These are phyloP conservation scores for Aspergillus clavatus DNA, from an alignment of 2,329 filamentous ascomycete genomes.

Conservation along the genomic window DNA sequence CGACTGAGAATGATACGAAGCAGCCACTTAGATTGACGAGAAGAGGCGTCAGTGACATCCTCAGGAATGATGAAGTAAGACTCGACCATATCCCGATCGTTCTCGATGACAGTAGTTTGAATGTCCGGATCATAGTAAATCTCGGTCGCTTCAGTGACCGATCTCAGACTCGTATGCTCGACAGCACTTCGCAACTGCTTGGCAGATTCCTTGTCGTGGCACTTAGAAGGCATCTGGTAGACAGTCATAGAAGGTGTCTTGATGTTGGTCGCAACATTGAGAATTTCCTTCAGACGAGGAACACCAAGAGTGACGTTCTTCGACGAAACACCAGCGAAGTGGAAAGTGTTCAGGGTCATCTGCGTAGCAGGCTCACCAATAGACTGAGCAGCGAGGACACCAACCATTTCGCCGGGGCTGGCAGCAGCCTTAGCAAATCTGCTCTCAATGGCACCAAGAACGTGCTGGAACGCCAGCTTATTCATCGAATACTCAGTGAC, in stretches of 20 bases:
- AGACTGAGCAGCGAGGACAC: slow-evolving; percentile 93
- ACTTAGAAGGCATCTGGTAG: slow-evolving; percentile 62
- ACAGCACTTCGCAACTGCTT: slow-evolving; percentile 83
- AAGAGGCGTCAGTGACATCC: slow-evolving; percentile 61
- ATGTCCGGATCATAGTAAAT: slow-evolving; percentile 97
- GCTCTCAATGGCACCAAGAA: slow-evolving; percentile 84
- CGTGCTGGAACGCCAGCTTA: slow-evolving; percentile 86
- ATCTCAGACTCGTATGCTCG: slow-evolving; percentile 89
- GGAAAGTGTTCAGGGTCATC: slow-evolving; percentile 99
- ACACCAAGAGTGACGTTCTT: slow-evolving; percentile 99
- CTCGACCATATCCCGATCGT: slow-evolving; percentile 89
- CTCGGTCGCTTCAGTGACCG: slow-evolving; percentile 85
- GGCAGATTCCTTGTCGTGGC: slow-evolving; percentile 68
- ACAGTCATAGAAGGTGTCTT: slow-evolving; percentile 98
- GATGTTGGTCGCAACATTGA: slow-evolving; percentile 96
- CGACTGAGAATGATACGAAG: slow-evolving; percentile 89
- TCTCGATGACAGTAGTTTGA: slow-evolving; percentile 75
- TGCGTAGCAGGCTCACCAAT: slow-evolving; percentile 98
- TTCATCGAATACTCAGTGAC: slow-evolving; percentile 81
- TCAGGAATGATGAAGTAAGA: slow-evolving; percentile 95
- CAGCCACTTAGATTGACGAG: slow-evolving; percentile 83
- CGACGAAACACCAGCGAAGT: slow-evolving; percentile 98
- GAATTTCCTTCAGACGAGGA: slow-evolving; percentile 97
- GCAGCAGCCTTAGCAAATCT: slow-evolving; percentile 82
- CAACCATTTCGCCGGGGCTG: slow-evolving; percentile 96